Percentiles rank a stretch among this genome's conserved stretches.
These are phyloP conservation scores for Linum trigynum DNA, from an alignment of 345 rosid species.

Conservation along the genomic window DNA sequence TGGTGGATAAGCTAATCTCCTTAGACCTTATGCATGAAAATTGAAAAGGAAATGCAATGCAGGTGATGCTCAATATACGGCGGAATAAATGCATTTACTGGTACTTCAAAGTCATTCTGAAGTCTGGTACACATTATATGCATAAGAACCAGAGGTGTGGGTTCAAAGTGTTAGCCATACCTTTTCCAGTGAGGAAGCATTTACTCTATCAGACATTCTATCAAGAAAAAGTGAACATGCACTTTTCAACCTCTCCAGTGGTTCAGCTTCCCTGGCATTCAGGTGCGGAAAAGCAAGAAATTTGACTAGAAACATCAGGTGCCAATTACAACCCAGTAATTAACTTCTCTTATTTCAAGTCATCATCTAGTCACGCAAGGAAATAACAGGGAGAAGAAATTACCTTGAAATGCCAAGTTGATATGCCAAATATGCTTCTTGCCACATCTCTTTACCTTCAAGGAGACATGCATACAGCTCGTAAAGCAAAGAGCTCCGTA, in stretches of 20 bases:
- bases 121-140: no score
- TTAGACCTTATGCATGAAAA: no score
- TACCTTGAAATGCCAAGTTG: slow-evolving; percentile 69
- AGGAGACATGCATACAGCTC: slow-evolving; percentile 72
- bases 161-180: slow-evolving; percentile 18
- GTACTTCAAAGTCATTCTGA: no score
- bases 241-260: slow-evolving; percentile 52
- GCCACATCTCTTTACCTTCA: slow-evolving; percentile 67
- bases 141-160: no score
- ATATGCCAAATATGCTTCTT: slow-evolving; percentile 52
- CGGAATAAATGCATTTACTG: no score
- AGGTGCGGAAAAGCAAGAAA: background rate
- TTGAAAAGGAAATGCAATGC: background rate
- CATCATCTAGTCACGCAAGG: background rate
- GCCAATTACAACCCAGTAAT: background rate
- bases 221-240: slow-evolving; percentile 50
- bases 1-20: no score
- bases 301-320: slow-evolving; percentile 11
- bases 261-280: slow-evolving; percentile 50
- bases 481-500: slow-evolving; percentile 44
- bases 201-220: slow-evolving; percentile 52
- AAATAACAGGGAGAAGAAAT: slow-evolving; percentile 7
- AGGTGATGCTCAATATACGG: background rate
- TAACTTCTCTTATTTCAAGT: background rate
- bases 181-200: slow-evolving; percentile 37